These are phyloP conservation scores for Nitzschia inconspicua DNA, from an alignment of 108 stramenopile genomes.

Conservation along the genomic window DNA sequence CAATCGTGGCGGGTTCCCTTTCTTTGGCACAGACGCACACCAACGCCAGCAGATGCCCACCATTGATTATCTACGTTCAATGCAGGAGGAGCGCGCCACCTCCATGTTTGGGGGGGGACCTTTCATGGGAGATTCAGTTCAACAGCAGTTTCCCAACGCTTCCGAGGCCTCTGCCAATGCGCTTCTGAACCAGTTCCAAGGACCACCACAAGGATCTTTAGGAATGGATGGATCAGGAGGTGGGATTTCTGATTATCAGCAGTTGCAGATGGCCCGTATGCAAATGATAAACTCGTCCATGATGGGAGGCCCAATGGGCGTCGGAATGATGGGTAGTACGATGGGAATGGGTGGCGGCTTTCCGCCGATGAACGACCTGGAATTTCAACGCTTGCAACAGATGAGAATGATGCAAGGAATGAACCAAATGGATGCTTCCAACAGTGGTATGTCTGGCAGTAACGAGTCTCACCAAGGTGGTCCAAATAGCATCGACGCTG, in stretches of 20 bases:
- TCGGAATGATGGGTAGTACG: neutral
- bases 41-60: conserved; percentile 3
- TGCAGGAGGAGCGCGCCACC: conserved; percentile 15
- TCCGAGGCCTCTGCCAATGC: conserved; percentile 3
- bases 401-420: too few species aligned
- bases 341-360: neutral
- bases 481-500: conserved; percentile 1
- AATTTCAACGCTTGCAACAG: too few species aligned
- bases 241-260: neutral
- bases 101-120: neutral
- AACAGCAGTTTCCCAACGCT: too few species aligned
- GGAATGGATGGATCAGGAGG: conserved; percentile 2
- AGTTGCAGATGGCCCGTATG: neutral
- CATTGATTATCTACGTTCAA: conserved; percentile 17
- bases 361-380: too few species aligned
- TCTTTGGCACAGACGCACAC: neutral
- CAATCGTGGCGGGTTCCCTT: neutral
- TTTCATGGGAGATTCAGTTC: too few species aligned
- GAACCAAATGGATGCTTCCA: conserved; percentile 2
- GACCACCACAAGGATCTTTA: neutral
- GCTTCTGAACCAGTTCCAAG: conserved; percentile 1
- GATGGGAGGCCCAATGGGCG: neutral
- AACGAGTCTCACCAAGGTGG: neutral
- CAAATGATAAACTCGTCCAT: neutral
- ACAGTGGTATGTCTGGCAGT: neutral